Evolutionary conservation across 768 basidiomycete species (phyloP), one percentile per base, ranked within the genome.

Genomic region (Gloeostereum incarnatum): DNA sequence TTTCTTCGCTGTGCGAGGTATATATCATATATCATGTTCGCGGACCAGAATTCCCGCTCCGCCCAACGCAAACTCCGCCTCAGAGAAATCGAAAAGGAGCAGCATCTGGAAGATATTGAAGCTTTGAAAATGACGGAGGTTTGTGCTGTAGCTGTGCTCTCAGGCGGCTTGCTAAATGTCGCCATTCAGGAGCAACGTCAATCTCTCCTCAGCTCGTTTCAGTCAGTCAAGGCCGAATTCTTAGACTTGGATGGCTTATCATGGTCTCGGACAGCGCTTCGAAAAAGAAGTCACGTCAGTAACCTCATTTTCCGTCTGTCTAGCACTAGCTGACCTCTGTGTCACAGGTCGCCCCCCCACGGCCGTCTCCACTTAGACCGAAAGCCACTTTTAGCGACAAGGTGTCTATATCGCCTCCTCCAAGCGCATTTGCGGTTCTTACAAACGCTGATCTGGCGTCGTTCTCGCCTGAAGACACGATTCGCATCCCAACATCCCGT

Each of bases 81-180:
- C 14, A 52, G 61, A 24, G 69, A 72, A 38, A 61, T 68, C 23
- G 75, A 77, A 51, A 59, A 62, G 19, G 74, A 78, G 49, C 66
- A 73, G 43, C 66, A 62, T 2, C 46, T 58, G 19, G 75, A 75
- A 52, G 75, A 78, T 16, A 62, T 63, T 10, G 72, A 76, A 27
- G 75, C 72, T 0, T 58, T 78, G 30, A 66, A 67, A 48, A 65
- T 78, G 61, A 75, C 74, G 25, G 73, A 76, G 60, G 75, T 76
- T 25, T 9, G 45, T 29, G 17, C 6, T 22, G 19, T 21, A 33
- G 17, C 4, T 34, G 3, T 30, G 16, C n/a, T n/a, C n/a, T 31
- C 34, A 26, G 27, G 43, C 11, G 41, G 20, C 31, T 43, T 37
- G 36, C 5, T 10, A 25, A 14, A 3, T 35, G 31, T 25, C 11